Percentiles rank a stretch among this genome's conserved stretches.
These are phyloP conservation scores for Hanseniaspora osmophila DNA, from an alignment of 805 yeast genomes.

Conservation along the genomic window DNA sequence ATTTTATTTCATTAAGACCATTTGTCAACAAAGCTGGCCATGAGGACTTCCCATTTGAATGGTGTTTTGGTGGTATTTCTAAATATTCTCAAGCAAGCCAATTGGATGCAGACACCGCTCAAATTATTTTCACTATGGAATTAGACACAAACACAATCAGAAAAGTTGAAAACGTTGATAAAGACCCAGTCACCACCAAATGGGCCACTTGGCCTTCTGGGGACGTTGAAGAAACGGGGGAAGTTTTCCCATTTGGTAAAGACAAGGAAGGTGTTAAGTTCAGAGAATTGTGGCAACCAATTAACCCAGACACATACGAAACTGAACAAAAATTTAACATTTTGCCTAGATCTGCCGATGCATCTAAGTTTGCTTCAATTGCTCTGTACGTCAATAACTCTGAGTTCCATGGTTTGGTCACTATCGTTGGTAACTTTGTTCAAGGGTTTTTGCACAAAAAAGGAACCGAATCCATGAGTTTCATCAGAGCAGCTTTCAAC, in stretches of 20 bases:
- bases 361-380: constrained; percentile 14
- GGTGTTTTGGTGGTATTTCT: constrained; percentile 44
- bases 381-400: constrained; percentile 13
- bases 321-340: constrained; percentile 12
- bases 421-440: constrained; percentile 21
- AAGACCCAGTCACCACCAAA: constrained; percentile 11
- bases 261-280: constrained; percentile 17
- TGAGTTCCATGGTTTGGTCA: constrained; percentile 17
- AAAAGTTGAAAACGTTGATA: constrained; percentile 1
- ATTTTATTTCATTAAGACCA: constrained; percentile 26
- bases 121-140: constrained; percentile 18
- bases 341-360: constrained; percentile 5
- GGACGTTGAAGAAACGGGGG: constrained; percentile 21
- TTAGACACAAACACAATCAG: constrained; percentile 17
- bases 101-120: constrained; percentile 13
- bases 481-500: constrained; percentile 13
- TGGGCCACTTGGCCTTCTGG: constrained; percentile 24
- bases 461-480: constrained; percentile 13
- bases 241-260: constrained; percentile 18
- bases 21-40: constrained; percentile 17
- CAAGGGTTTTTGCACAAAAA: constrained; percentile 22
- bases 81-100: constrained; percentile 23
- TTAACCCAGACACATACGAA: constrained; percentile 13
- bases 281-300: constrained; percentile 25
- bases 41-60: constrained; percentile 35